A percentile compares a stretch with the other conserved stretches of the same genome.
phyloP scores from a whole-genome alignment of 805 yeast species.

The Starmerella sirachaensis region DNA sequence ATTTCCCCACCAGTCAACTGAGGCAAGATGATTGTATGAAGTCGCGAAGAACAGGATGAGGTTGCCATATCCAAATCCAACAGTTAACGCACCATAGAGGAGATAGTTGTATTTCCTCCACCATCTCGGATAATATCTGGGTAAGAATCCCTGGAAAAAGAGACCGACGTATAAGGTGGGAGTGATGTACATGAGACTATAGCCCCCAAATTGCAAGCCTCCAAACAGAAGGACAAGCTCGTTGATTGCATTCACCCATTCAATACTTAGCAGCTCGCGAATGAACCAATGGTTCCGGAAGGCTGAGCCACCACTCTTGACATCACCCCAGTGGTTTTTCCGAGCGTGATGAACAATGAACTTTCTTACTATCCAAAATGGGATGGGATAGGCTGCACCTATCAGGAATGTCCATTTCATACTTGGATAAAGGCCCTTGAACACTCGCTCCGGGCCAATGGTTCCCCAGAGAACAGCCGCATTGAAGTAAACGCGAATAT shows the following conservation, averaged over 20 bases:
- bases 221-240: conserved; percentile 36
- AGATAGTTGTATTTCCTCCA: conserved; percentile 43
- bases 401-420: conserved; percentile 52
- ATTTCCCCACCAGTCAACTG: conserved; percentile 59
- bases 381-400: conserved; percentile 32
- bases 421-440: conserved; percentile 44
- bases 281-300: conserved; percentile 8
- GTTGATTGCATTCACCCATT: conserved; percentile 29
- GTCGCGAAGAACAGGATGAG: conserved; percentile 45
- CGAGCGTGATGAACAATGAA: conserved; percentile 21
- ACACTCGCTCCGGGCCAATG: conserved; percentile 34
- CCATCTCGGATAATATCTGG: conserved; percentile 40
- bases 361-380: conserved; percentile 15
- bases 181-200: conserved; percentile 20
- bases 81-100: conserved; percentile 43
- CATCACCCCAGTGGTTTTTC: conserved; percentile 5
- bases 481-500: conserved; percentile 36
- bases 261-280: conserved; percentile 22
- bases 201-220: conserved; percentile 33
- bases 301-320: conserved; percentile 7
- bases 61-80: conserved; percentile 52
- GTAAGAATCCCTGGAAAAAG: conserved; percentile 37
- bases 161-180: conserved; percentile 26
- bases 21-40: conserved; percentile 32
- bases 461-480: conserved; percentile 37